Conservation (phyloP, 306 rosid species). For the Hippophae rhamnoides region DNA sequence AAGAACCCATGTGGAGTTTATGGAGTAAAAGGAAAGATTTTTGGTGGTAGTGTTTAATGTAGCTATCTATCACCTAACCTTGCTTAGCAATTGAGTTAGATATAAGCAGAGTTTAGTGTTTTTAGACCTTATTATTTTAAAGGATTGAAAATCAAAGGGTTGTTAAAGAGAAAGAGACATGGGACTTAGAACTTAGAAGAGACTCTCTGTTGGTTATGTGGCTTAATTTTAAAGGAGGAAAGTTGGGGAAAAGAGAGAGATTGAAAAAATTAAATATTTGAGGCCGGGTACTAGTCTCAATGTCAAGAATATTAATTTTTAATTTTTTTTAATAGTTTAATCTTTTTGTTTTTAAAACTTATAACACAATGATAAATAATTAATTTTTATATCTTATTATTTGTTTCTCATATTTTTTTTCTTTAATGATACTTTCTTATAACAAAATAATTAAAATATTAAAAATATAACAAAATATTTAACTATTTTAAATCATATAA, state of each 20-base stretch:
- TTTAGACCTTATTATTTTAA: conserved; percentile 18
- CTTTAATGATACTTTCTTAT: too few species aligned
- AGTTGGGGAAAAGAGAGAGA: conserved; percentile 23
- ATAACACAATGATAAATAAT: too few species aligned
- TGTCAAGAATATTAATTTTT: too few species aligned
- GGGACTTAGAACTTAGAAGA: conserved; percentile 72
- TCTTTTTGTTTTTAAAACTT: too few species aligned
- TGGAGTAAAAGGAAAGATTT: conserved; percentile 47
- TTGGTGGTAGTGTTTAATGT: conserved; percentile 39
- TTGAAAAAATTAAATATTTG: too few species aligned
- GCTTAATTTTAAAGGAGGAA: conserved; percentile 74
- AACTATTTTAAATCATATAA: too few species aligned
- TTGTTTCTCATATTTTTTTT: too few species aligned
- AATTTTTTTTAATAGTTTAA: too few species aligned
- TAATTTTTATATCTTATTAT: too few species aligned
- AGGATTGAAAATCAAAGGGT: conserved; percentile 26
- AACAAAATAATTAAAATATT: too few species aligned
- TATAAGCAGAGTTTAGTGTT: conserved; percentile 13
- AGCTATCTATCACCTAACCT: conserved; percentile 87
- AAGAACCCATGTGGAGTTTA: conserved; percentile 24
- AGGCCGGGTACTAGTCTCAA: too few species aligned
- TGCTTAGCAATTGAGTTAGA: conserved; percentile 83
- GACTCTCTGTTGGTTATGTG: conserved; percentile 33
- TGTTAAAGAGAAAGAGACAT: conserved; percentile 91
- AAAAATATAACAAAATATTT: too few species aligned